phyloP scores from a whole-genome alignment of 208 protist species.

The Leishmania arabica region DNA sequence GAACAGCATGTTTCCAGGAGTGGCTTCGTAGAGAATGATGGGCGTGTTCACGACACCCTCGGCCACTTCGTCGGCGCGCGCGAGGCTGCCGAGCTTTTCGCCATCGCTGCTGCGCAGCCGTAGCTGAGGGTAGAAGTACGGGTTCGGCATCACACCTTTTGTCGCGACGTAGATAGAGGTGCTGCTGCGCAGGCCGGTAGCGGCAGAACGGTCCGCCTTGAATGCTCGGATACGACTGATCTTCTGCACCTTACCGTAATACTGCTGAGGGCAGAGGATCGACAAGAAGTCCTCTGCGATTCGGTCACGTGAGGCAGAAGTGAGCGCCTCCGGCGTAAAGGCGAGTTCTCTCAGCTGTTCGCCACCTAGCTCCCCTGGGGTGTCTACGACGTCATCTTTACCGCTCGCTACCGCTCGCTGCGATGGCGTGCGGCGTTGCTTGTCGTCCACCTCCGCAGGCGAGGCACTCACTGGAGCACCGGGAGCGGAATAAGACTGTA shows the following conservation, averaged over 20 bases:
- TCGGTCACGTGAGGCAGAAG: constrained; percentile 42
- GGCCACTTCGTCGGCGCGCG: constrained; percentile 3
- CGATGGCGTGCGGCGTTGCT: constrained; percentile 14
- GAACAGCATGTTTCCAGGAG: constrained; percentile 88
- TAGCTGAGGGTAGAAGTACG: constrained; percentile 80
- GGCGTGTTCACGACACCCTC: constrained; percentile 53
- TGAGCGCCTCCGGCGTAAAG: constrained; percentile 38
- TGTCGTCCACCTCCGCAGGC: constrained; percentile 11
- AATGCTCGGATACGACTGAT: constrained; percentile 67
- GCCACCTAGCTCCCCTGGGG: background rate
- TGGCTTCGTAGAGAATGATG: constrained; percentile 83
- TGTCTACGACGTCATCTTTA: constrained; percentile 1
- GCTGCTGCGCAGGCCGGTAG: constrained; percentile 48
- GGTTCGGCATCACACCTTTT: constrained; percentile 71
- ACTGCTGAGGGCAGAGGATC: constrained; percentile 85
- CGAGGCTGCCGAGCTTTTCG: constrained; percentile 2
- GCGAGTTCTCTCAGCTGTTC: constrained; percentile 11
- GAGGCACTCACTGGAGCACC: background rate
- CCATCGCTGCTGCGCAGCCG: constrained; percentile 61
- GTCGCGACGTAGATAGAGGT: constrained; percentile 86
- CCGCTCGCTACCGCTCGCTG: background rate
- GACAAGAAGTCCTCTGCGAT: constrained; percentile 79
- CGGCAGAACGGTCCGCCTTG: constrained; percentile 35
- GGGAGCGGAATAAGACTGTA: constrained; percentile 9
- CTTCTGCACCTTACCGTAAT: constrained; percentile 83